These are phyloP conservation scores for Pseudozyma sp. DNA, from an alignment of 1,284 basidiomycete genomes.

Conservation along the genomic window DNA sequence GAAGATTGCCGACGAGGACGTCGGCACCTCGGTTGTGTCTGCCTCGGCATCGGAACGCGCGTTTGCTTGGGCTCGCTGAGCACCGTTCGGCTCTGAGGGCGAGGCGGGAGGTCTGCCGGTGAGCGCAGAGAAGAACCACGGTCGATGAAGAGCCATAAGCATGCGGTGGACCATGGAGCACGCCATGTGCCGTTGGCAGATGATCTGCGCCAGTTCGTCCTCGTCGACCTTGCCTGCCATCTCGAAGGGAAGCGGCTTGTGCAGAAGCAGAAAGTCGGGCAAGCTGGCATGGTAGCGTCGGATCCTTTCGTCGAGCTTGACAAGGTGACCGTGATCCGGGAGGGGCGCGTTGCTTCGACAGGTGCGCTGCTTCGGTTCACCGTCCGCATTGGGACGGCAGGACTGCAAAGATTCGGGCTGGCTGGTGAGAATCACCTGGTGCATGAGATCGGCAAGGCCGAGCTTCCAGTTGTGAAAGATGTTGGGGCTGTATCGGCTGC, in stretches of 20 bases:
- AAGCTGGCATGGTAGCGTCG: conserved; percentile 36
- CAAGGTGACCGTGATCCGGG: conserved; percentile 14
- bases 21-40: neutral
- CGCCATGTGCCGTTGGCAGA: conserved; percentile 36
- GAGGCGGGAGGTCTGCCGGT: conserved; percentile 5
- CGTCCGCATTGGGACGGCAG: neutral
- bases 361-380: neutral
- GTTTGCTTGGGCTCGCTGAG: neutral
- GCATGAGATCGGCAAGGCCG: conserved; percentile 37
- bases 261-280: conserved; percentile 26
- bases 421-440: conserved; percentile 27
- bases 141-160: conserved; percentile 38
- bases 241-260: conserved; percentile 32
- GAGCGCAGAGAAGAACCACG: conserved; percentile 32
- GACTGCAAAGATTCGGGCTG: conserved; percentile 1
- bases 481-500: conserved; percentile 35
- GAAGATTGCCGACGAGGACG: conserved; percentile 18
- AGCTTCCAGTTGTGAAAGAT: conserved; percentile 43
- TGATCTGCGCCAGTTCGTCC: conserved; percentile 29
- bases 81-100: neutral
- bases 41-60: neutral
- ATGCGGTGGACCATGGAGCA: conserved; percentile 37
- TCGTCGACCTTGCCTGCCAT: conserved; percentile 34
- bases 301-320: conserved; percentile 37
- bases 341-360: neutral